Base-by-base conservation (phyloP, 1,284 basidiomycete genomes). In the Pterulicium gracile region DNA sequence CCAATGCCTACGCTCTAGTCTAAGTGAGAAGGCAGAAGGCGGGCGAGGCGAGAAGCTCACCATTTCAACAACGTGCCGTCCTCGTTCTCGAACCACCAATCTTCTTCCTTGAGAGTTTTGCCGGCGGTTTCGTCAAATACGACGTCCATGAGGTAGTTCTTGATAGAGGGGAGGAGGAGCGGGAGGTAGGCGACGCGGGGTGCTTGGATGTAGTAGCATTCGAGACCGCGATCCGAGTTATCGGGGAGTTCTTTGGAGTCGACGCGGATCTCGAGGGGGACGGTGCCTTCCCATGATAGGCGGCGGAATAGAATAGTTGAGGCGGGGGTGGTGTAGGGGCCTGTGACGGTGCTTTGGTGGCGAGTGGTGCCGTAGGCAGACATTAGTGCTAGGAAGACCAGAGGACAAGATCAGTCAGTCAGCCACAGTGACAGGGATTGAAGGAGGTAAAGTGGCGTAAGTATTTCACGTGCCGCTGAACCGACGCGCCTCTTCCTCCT, bases 31-130 rank as follows among this genome's bases (percentile, higher is more conserved):
- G 7, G n/a, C 27, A 32, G n/a, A 32, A 7, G 27, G 27, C 27
- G 27, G 10, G 27, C n/a, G 7, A 10, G 7, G 27, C 10, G 43
- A 45, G n/a, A 23, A 36, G 67, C 81, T 52, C 51, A 92, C 91
- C 90, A 95, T 66, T 88, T 88, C 59, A 88, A 74, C 52, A 81
- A 64, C 21, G 69, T 75, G 43, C 79, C 82, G 50, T 78, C 81
- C 52, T 81, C 82, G 50, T 79, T 81, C 62, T 95, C 90, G 61
- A 97, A 94, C 93, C 93, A 96, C 85, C 93, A 90, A 43, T 92
- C 84, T 49, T 88, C 82, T 54, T 92, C 88, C 58, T 84, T 86
- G 50, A 90, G 64, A 10, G 72, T 55, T 47, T 77, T 78, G 3
- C 79, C 76, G 18, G 82, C 80, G 24, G 76, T 71, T 55, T 92